Evolutionary conservation across 176 grass and related monocot species (phyloP).

Genomic region (Bonia amplexicaulis): DNA sequence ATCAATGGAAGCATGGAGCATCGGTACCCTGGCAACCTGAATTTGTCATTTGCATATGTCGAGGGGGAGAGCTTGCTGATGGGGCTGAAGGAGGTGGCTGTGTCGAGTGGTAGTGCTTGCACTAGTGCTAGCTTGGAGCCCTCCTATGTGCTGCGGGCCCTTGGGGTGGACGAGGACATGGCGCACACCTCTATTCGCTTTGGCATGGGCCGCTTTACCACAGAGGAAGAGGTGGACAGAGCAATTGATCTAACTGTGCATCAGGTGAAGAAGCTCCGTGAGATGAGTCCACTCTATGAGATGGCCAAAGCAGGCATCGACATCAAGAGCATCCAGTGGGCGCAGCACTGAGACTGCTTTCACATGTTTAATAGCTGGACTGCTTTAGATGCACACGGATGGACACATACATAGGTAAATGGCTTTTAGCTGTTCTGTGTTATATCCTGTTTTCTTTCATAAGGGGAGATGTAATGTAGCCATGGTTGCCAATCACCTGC

Average conservation of each 20-base stretch:
- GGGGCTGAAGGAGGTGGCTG: conserved; percentile 94
- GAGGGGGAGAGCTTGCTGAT: conserved; percentile 96
- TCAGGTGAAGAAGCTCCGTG: conserved; percentile 84
- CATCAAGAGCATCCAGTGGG: conserved; percentile 89
- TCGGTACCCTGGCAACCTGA: conserved; percentile 81
- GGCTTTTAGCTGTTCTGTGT: conserved; percentile 17
- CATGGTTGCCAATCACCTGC: background rate
- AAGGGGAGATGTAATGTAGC: conserved; percentile 7
- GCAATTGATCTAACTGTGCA: conserved; percentile 68
- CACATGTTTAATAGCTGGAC: background rate
- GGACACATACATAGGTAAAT: conserved; percentile 36
- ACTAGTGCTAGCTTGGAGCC: conserved; percentile 94
- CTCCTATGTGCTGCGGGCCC: conserved; percentile 71
- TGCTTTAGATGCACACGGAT: background rate
- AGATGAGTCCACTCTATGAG: conserved; percentile 98
- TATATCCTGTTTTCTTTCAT: conserved; percentile 14
- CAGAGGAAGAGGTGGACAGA: conserved; percentile 83
- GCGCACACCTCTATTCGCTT: conserved; percentile 94
- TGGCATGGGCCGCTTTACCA: conserved; percentile 89
- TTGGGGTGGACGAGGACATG: conserved; percentile 97
- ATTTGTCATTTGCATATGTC: conserved; percentile 84
- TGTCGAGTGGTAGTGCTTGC: conserved; percentile 91
- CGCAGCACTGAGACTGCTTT: conserved; percentile 55
- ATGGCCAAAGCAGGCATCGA: conserved; percentile 94
- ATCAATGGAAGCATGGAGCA: conserved; percentile 93